Base-by-base conservation (phyloP, 768 basidiomycete species). In the Tulasnella sp. region DNA sequence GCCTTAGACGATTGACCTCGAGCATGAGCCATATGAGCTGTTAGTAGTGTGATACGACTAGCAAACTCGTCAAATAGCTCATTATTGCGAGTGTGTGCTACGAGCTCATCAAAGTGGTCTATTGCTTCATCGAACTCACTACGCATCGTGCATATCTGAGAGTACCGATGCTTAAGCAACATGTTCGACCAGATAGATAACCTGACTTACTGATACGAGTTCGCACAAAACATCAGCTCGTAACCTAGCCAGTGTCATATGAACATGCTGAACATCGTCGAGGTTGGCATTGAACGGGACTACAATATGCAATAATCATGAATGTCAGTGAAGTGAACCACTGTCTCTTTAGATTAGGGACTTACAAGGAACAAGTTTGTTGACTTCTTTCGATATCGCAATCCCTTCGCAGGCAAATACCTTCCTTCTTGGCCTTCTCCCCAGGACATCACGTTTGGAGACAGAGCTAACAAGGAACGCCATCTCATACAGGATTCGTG, bases 11-110 rank as follows among this genome's bases (percentile, higher is more conserved):
- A 61, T 6, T 74, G 68, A 1, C 76, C 75, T 3, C 75, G 64
- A 1, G 81, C 75, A 60, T 88, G 84, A 4, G 81, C 78, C 25
- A 87, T 73, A 54, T 88, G 82, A 0, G 77, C 84, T 46, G 83
- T 73, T 52, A 79, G 72, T 5, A 87, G 68, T 4, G 79, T 71
- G 9, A 85, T 76, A 3, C 80, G 75, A 0, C 78, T 71, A 1
- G 77, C 68, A 58, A 78, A 85, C 0, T 62, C 44, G 27, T 61
- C 53, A 58, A 81, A 88, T 33, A 83, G 64, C n/a, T 63, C 60
- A 46, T 73, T 62, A 0, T 74, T 76, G 7, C 81, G 77, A 4
- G 76, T 71, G 57, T 81, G 79, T 1, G 83, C 74, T 35, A 81
- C 76, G 2, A 82, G 63, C 1, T 63, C 58, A 48, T 69, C 60